Percentiles rank a stretch among this genome's conserved stretches.
Evolutionary conservation across 495 filamentous ascomycete species (phyloP).

Genomic region (Penicillium daleae): DNA sequence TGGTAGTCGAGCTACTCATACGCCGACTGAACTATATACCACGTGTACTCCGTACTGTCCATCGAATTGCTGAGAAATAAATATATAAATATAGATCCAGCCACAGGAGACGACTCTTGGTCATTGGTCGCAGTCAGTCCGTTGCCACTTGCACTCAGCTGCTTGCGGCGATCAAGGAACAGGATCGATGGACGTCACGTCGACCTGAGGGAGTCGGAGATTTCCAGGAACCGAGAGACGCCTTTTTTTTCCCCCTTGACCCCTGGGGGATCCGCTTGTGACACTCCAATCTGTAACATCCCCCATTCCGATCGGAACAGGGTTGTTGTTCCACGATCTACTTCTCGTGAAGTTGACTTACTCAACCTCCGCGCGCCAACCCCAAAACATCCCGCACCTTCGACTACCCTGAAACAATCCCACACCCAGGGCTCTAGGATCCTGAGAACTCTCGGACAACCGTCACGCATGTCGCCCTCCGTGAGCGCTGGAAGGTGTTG

Average conservation of each 20-base stretch:
- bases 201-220: not conserved
- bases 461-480: slow-evolving; percentile 21
- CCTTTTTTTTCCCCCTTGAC: not conserved
- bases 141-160: slow-evolving; percentile 27
- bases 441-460: not conserved
- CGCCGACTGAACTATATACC: no score
- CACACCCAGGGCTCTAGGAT: not conserved
- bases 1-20: no score
- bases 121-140: slow-evolving; percentile 18
- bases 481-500: slow-evolving; percentile 27
- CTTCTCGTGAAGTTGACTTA: not conserved
- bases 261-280: not conserved
- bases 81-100: slow-evolving; percentile 1
- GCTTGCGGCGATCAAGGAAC: slow-evolving; percentile 25
- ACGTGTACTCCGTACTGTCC: no score
- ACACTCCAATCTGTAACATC: not conserved
- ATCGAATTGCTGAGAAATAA: no score
- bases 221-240: slow-evolving; percentile 12
- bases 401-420: slow-evolving; percentile 7
- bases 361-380: not conserved
- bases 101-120: not conserved
- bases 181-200: no score
- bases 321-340: not conserved
- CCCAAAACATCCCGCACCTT: slow-evolving; percentile 2
- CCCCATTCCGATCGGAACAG: not conserved